Evolutionary conservation across 179 eudicot species (phyloP), one percentile per base, ranked within the genome.

Genomic region (Amaranthus tricolor): DNA sequence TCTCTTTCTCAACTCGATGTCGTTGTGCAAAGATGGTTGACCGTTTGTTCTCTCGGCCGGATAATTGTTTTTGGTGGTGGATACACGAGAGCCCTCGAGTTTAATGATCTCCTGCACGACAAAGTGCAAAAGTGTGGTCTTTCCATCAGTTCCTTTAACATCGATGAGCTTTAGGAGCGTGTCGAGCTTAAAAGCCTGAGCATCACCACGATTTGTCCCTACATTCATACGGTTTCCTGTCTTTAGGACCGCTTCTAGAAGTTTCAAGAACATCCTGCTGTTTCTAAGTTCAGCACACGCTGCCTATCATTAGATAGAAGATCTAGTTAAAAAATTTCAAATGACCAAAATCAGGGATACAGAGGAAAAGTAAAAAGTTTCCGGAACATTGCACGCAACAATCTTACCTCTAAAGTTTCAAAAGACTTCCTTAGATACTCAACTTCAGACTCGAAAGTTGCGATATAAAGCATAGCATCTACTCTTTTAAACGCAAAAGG

Each of bases 201-300:
- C 97, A 72, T 92, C 96, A 0, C 98, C 98, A 4, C 96, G 90
- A 73, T 88, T 89, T 12, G 98, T 94, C 16, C 98, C 98, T 15
- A 89, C 87, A 71, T 94, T 94, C 97, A 94, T 94, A 43, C 97
- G 94, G 83, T 94, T 92, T 53, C 97, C 98, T 0, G 97, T 90
- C 80, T 94, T 94, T 40, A 94, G 86, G 45, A 94, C 96, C 0
- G 97, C 97, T 84, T 94, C 98, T 55, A 94, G 82, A 76, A 94
- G 97, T 81, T 90, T 94, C 73, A 90, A 72, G 79, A 94, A 94
- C 94, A 90, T 85, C 70, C 97, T 87, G 84, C 91, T 88, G 75
- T 65, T 90, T 76, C 89, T 89, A 61, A 94, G 88, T 77, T 94
- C 97, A 69, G 87, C 90, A 76, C 96, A 89, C 40, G 98, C 94